phyloP scores from a whole-genome alignment of 331 rosid species.

The Saraca asoca region DNA sequence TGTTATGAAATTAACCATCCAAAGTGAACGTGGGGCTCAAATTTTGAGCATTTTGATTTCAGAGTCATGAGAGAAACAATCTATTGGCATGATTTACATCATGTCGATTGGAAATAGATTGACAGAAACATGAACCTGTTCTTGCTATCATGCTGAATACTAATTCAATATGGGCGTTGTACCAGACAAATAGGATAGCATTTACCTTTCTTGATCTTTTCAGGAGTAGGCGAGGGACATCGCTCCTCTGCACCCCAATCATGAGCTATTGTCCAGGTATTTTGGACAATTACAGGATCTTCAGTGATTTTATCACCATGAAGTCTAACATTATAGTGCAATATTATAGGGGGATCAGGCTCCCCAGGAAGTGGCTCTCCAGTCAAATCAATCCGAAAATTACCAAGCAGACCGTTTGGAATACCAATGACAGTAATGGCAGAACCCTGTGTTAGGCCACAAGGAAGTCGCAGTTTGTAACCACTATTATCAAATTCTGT shows the following conservation, averaged over 20 bases:
- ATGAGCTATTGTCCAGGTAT: conserved; percentile 90
- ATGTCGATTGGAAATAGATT: not conserved
- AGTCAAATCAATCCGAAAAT: conserved; percentile 80
- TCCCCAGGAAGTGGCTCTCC: conserved; percentile 98
- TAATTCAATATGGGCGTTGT: conserved; percentile 25
- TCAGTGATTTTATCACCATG: conserved; percentile 93
- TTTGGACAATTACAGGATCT: conserved; percentile 95
- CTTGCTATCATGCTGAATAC: conserved; percentile 13
- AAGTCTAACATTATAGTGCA: conserved; percentile 97
- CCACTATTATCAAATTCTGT: conserved; percentile 55
- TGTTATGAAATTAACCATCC: conserved; percentile 27
- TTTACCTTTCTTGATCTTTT: conserved; percentile 73
- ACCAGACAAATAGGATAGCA: conserved; percentile 22
- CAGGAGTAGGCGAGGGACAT: conserved; percentile 85
- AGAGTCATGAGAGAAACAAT: conserved; percentile 16
- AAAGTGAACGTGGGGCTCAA: conserved; percentile 18
- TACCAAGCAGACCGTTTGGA: conserved; percentile 90
- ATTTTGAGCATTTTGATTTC: conserved; percentile 20
- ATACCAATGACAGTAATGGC: conserved; percentile 77
- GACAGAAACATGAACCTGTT: not conserved
- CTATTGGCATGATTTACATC: not conserved
- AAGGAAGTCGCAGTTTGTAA: conserved; percentile 72
- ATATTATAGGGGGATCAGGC: conserved; percentile 85
- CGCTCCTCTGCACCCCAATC: conserved; percentile 99
- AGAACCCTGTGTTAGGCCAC: conserved; percentile 99